Base-by-base conservation (phyloP, 495 filamentous ascomycete genomes). In the Oidiodendron maius region DNA sequence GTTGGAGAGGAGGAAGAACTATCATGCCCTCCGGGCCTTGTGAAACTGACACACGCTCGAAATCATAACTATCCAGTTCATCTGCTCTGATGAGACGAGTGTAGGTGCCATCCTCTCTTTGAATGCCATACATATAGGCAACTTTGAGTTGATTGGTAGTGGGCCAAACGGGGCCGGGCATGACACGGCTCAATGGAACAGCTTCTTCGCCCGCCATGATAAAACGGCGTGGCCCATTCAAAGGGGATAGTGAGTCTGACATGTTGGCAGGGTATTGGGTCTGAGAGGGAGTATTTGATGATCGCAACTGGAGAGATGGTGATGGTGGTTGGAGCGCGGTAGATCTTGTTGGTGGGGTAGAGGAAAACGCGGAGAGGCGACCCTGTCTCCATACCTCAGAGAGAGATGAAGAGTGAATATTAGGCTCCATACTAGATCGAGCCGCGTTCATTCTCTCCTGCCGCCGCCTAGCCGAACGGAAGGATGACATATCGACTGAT, bases 51-150 rank as follows among this genome's bases (percentile, higher is more conserved):
- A 68, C 66, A 20, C 71, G 56, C 1, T 62, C 63, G 26, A 58
- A 44, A 16, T 18, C 13, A 4, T 30, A 32, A 71, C 23, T 4
- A 63, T 36, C 25, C 0, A 87, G 62, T 63, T 86, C 76, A 54
- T 88, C 86, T 0, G 79, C 71, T 0, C 82, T 77, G 28, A 88
- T 64, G 10, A 90, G 68, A 0, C 81, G 79, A 11, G 81, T 83
- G 46, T 76, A 64, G 13, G 58, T 63, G 40, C 81, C 81, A 51
- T 80, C 69, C 13, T 73, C 71, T 25, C 83, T 76, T 17, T 32
- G 51, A 26, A 61, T 46, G 24, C 36, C 58, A 30, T 61, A 61
- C 0, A 22, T 48, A 49, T 44, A 50, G 0, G 54, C 51, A 23
- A 24, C 20, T 1, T 50, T 22, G 0, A 57, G 39, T 16, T 55